Conservation (phyloP, 2,329 filamentous ascomycete species). For the Myrmaecium sp. region DNA sequence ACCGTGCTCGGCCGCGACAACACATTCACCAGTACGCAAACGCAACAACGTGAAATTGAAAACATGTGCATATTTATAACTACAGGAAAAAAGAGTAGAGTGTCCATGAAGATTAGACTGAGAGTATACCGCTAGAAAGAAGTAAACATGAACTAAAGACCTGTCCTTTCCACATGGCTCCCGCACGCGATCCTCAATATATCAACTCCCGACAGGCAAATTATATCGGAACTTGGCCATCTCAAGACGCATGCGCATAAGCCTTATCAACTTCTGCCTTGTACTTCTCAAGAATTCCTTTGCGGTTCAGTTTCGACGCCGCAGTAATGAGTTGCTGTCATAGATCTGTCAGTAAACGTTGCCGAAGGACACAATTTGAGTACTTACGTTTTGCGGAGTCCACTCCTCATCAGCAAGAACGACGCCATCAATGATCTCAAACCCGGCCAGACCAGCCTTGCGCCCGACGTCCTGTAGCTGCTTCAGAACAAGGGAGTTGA, state of each 20-base stretch:
- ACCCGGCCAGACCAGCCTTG: constrained; percentile 47
- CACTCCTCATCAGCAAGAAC: constrained; percentile 74
- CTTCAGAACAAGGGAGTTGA: constrained; percentile 49
- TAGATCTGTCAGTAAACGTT: constrained; percentile 8
- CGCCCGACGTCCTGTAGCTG: constrained; percentile 50
- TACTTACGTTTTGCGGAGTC: constrained; percentile 67
- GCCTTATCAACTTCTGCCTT: constrained; percentile 32
- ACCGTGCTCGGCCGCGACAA: too few species aligned
- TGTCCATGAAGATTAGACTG: too few species aligned
- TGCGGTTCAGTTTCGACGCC: constrained; percentile 36
- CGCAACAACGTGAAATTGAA: too few species aligned
- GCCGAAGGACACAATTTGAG: neutral
- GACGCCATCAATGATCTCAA: constrained; percentile 62
- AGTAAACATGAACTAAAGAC: too few species aligned
- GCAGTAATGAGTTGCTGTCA: constrained; percentile 31
- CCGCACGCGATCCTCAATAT: neutral
- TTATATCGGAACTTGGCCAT: too few species aligned
- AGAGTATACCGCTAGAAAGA: too few species aligned
- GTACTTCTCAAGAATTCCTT: constrained; percentile 32
- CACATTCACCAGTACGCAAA: too few species aligned
- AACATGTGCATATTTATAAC: too few species aligned
- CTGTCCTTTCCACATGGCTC: neutral
- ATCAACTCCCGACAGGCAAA: too few species aligned
- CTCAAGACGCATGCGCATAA: constrained; percentile 16
- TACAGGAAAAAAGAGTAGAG: too few species aligned